Evolutionary conservation across 1,284 basidiomycete species (phyloP).

Genomic region (Somion occarium): DNA sequence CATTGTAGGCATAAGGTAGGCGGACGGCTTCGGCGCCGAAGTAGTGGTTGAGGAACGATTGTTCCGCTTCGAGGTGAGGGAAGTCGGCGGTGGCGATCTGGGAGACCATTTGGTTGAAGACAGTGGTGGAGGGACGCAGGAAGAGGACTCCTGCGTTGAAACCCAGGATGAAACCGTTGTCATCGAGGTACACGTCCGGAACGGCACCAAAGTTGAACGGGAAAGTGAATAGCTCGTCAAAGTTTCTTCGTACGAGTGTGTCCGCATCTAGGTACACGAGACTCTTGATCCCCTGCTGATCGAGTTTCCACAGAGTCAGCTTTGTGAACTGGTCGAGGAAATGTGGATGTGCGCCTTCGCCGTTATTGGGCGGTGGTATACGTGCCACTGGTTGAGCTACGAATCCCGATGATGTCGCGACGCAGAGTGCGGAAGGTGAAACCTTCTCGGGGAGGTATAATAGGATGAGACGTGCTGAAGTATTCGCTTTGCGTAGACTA

Average conservation of each 20-base stretch:
- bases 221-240: conserved; percentile 41
- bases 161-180: conserved; percentile 30
- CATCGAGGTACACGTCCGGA: conserved; percentile 34
- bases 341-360: conserved; percentile 30
- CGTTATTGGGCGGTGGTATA: conserved; percentile 35
- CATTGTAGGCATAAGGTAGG: conserved; percentile 42
- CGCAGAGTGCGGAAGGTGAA: conserved; percentile 35
- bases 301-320: conserved; percentile 38
- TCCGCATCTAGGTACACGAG: conserved; percentile 14
- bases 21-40: conserved; percentile 33
- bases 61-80: conserved; percentile 35
- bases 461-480: conserved; percentile 30
- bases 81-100: conserved; percentile 32
- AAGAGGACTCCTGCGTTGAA: conserved; percentile 43
- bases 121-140: conserved; percentile 28
- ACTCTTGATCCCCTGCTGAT: conserved; percentile 24
- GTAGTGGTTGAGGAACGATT: conserved; percentile 41
- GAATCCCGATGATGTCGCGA: conserved; percentile 36
- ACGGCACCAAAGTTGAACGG: conserved; percentile 41
- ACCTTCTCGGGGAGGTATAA: conserved; percentile 36
- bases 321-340: conserved; percentile 43
- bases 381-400: conserved; percentile 30
- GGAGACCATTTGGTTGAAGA: conserved; percentile 32
- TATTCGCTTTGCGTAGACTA: conserved; percentile 32
- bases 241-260: conserved; percentile 34